Conservation (phyloP, 2,329 filamentous ascomycete genomes). For the Fusarium virguliforme region DNA sequence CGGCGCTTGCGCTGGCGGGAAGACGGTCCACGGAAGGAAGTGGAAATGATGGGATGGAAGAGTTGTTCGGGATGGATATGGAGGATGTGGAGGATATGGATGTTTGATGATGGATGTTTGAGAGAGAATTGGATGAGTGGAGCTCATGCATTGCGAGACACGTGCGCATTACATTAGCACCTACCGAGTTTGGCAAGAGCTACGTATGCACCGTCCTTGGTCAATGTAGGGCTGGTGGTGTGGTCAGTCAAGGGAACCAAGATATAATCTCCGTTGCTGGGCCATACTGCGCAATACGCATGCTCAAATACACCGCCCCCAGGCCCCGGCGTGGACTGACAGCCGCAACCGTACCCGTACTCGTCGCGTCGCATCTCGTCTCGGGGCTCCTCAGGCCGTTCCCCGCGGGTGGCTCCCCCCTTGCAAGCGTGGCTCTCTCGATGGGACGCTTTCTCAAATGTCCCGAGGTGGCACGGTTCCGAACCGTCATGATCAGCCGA, state of each 20-base stretch:
- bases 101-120: constrained; percentile 15
- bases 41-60: constrained; percentile 1
- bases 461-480: constrained; percentile 40
- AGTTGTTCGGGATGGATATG: not conserved
- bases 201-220: constrained; percentile 15
- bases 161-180: constrained; percentile 48
- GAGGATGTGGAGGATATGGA: not conserved
- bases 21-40: not conserved
- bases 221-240: constrained; percentile 13
- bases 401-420: constrained; percentile 36
- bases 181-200: constrained; percentile 39
- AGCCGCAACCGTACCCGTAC: constrained; percentile 4
- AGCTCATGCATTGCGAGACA: constrained; percentile 31
- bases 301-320: constrained; percentile 1
- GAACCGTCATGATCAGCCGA: constrained; percentile 50
- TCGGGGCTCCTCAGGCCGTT: constrained; percentile 46
- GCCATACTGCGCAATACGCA: not conserved
- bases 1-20: constrained; percentile 6
- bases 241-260: not conserved
- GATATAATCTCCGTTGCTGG: constrained; percentile 2
- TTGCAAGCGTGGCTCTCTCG: constrained; percentile 7
- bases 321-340: constrained; percentile 33
- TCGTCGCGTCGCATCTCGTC: constrained; percentile 34
- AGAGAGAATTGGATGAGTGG: constrained; percentile 22
- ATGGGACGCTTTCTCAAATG: constrained; percentile 20